Conservation (phyloP, 192 early-diverging fungal species). For the Spinellus fusiger region DNA sequence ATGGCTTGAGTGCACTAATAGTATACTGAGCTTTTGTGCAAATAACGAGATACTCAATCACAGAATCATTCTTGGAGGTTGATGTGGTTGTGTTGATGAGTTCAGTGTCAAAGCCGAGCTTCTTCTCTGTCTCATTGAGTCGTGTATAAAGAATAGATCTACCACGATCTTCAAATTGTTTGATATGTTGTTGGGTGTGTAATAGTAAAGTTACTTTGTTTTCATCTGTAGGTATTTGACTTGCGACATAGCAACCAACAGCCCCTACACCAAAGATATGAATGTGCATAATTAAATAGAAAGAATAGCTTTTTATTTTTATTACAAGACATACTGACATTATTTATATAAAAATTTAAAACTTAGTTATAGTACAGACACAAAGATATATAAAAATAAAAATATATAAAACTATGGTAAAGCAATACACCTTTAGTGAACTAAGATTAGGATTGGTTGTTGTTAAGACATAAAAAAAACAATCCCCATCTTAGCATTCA, state of each 20-base stretch:
- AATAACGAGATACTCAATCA: constrained; percentile 46
- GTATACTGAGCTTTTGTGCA: constrained; percentile 62
- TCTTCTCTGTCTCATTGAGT: constrained; percentile 1
- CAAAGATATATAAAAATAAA: too few relatives aligned
- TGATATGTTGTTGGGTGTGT: constrained; percentile 22
- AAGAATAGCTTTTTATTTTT: too few relatives aligned
- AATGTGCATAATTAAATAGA: constrained; percentile 25
- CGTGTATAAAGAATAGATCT: too few relatives aligned
- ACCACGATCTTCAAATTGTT: constrained; percentile 7
- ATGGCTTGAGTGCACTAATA: constrained; percentile 32
- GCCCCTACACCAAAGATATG: constrained; percentile 67
- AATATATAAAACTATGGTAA: too few relatives aligned
- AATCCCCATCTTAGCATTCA: too few relatives aligned
- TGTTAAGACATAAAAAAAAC: too few relatives aligned
- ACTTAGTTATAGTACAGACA: too few relatives aligned
- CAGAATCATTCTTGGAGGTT: background rate
- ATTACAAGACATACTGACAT: too few relatives aligned
- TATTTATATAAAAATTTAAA: too few relatives aligned
- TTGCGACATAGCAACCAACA: constrained; percentile 58
- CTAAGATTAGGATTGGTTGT: too few relatives aligned
- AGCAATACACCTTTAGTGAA: too few relatives aligned
- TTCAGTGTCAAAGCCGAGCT: background rate
- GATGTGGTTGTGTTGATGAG: background rate
- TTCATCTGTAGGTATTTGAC: constrained; percentile 36
- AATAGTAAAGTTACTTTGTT: constrained; percentile 54